Percentiles rank a stretch among this genome's conserved stretches.
Conservation (phyloP, 495 filamentous ascomycete species). For the Aspergillus saccharolyticus region DNA sequence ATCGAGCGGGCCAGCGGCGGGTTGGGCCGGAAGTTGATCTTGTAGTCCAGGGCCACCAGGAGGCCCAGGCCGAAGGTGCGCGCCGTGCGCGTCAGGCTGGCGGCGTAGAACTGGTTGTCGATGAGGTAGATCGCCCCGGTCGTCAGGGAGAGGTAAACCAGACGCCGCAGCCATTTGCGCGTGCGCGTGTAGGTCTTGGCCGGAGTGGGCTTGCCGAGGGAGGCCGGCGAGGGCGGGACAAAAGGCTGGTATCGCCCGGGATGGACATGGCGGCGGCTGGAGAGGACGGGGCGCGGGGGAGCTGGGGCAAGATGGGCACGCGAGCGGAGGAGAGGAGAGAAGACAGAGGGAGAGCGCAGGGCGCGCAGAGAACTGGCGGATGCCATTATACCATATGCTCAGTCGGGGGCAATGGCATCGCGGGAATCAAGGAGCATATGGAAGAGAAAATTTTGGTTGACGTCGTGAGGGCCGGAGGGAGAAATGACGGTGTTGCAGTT, state of each 20-base stretch:
- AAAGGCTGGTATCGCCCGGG: conserved; percentile 59
- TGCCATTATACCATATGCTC: conserved; percentile 1
- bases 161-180: conserved; percentile 69
- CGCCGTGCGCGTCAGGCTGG: conserved; percentile 70
- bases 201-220: conserved; percentile 67
- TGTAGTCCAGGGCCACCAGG: conserved; percentile 88
- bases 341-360: conserved; percentile 6
- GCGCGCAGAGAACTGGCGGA: conserved; percentile 2
- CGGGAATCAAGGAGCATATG: conserved; percentile 13
- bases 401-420: conserved; percentile 23
- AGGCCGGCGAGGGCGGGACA: conserved; percentile 70
- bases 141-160: conserved; percentile 57
- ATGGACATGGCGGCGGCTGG: conserved; percentile 25
- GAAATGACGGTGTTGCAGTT: conserved; percentile 2
- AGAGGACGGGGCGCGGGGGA: conserved; percentile 5
- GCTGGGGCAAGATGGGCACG: conserved; percentile 2
- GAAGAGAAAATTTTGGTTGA: conserved; percentile 1
- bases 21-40: conserved; percentile 85
- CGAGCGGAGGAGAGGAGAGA: conserved; percentile 9
- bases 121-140: conserved; percentile 57
- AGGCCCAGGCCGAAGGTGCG: conserved; percentile 75
- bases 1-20: conserved; percentile 65
- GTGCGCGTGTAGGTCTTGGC: conserved; percentile 60
- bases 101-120: conserved; percentile 71
- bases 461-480: background rate